Conservation (phyloP, 2,329 filamentous ascomycete genomes). For the Cladosporium phlei region DNA sequence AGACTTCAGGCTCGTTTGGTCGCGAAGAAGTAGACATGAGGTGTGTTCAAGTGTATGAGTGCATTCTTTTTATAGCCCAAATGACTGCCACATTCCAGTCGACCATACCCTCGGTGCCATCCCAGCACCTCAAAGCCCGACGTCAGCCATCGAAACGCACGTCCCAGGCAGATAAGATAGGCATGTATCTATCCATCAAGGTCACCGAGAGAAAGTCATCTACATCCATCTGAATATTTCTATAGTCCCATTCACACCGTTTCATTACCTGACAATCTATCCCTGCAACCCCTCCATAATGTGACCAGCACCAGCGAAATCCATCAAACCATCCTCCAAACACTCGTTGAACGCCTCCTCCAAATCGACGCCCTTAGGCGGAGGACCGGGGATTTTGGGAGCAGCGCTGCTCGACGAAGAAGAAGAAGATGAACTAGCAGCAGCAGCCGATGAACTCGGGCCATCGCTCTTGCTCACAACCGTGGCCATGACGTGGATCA, state of each 20-base stretch:
- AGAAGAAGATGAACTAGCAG: neutral
- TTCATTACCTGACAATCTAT: neutral
- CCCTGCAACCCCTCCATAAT: slow-evolving; percentile 7
- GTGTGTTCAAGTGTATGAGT: too few relatives aligned
- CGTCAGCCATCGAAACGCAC: slow-evolving; percentile 7
- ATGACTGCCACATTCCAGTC: too few relatives aligned
- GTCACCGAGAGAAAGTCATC: neutral
- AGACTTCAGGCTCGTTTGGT: too few relatives aligned
- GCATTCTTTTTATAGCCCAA: too few relatives aligned
- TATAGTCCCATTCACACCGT: too few relatives aligned
- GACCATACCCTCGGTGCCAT: neutral
- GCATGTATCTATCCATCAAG: slow-evolving; percentile 6
- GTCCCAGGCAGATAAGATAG: slow-evolving; percentile 1
- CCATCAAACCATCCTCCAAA: slow-evolving; percentile 50
- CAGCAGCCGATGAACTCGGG: slow-evolving; percentile 33
- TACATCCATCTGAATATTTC: neutral
- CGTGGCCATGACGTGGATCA: slow-evolving; percentile 36
- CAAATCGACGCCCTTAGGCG: slow-evolving; percentile 37
- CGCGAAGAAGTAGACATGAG: too few relatives aligned
- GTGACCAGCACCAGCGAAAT: slow-evolving; percentile 17
- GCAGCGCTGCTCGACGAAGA: neutral
- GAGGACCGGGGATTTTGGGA: slow-evolving; percentile 37
- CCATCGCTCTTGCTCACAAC: slow-evolving; percentile 38
- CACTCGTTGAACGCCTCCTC: slow-evolving; percentile 45
- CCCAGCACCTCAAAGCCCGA: neutral